Evolutionary conservation across 164 flowering plant species (phyloP).

Genomic region (Vitis amurensis): DNA sequence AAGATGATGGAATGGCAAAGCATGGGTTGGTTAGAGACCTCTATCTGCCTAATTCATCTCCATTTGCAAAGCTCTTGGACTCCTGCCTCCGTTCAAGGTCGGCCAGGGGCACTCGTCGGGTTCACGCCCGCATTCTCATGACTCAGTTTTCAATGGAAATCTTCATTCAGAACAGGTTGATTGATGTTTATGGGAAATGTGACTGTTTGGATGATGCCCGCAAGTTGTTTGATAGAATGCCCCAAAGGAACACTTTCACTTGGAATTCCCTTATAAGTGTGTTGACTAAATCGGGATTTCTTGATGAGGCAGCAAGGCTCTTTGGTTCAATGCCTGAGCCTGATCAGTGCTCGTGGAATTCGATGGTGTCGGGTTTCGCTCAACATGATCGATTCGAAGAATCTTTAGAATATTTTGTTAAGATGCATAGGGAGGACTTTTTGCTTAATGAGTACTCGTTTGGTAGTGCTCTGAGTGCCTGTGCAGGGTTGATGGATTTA

Average conservation of each 20-base stretch:
- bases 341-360: constrained; percentile 77
- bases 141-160: constrained; percentile 42
- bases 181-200: constrained; percentile 56
- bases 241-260: constrained; percentile 41
- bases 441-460: constrained; percentile 48
- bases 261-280: constrained; percentile 47
- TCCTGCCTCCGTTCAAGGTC: constrained; percentile 37
- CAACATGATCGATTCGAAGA: constrained; percentile 44
- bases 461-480: constrained; percentile 61
- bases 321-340: constrained; percentile 47
- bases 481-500: constrained; percentile 48
- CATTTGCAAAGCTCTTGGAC: constrained; percentile 51
- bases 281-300: constrained; percentile 31
- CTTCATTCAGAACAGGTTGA: constrained; percentile 56
- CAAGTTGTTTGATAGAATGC: constrained; percentile 58
- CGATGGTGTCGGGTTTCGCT: constrained; percentile 61
- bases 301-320: constrained; percentile 41
- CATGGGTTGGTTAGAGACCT: constrained; percentile 30
- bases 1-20: constrained; percentile 43
- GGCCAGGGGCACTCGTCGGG: constrained; percentile 13
- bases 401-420: constrained; percentile 40
- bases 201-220: constrained; percentile 41
- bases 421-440: constrained; percentile 51
- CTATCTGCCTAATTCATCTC: constrained; percentile 30
- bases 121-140: constrained; percentile 51